These are phyloP conservation scores for Magnusiomyces suaveolens DNA, from an alignment of 1,139 yeast species.

Conservation along the genomic window DNA sequence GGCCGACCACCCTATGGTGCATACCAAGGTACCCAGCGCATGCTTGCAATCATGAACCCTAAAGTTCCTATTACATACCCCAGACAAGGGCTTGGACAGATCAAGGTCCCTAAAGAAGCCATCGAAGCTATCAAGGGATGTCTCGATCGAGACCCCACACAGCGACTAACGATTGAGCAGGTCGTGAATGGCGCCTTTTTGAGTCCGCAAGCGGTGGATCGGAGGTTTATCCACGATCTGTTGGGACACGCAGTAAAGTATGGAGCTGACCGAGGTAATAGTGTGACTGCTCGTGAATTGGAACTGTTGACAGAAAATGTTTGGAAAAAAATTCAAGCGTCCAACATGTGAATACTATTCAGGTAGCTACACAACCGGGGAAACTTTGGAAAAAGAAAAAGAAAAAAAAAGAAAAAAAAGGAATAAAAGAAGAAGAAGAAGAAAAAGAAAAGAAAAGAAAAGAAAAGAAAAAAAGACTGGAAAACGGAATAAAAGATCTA, in stretches of 20 bases:
- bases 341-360: background rate
- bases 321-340: constrained; percentile 32
- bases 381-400: background rate
- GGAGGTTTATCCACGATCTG: constrained; percentile 55
- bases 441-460: background rate
- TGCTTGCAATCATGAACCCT: constrained; percentile 81
- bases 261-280: constrained; percentile 43
- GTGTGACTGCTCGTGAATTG: constrained; percentile 35
- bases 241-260: constrained; percentile 67
- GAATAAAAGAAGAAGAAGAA: background rate
- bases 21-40: constrained; percentile 67
- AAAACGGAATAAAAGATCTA: too few species aligned
- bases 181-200: constrained; percentile 55
- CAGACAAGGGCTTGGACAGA: constrained; percentile 51
- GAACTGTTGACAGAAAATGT: constrained; percentile 44
- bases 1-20: constrained; percentile 87
- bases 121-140: constrained; percentile 68
- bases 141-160: constrained; percentile 58
- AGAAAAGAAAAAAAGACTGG: constrained; percentile 3
- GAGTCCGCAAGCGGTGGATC: constrained; percentile 64
- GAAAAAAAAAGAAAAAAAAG: background rate
- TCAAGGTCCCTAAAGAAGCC: constrained; percentile 56
- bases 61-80: constrained; percentile 70
- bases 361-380: background rate
- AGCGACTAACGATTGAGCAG: constrained; percentile 57